Evolutionary conservation across 2,329 filamentous ascomycete genomes (phyloP).

Genomic region (Colletotrichum brevisporum): DNA sequence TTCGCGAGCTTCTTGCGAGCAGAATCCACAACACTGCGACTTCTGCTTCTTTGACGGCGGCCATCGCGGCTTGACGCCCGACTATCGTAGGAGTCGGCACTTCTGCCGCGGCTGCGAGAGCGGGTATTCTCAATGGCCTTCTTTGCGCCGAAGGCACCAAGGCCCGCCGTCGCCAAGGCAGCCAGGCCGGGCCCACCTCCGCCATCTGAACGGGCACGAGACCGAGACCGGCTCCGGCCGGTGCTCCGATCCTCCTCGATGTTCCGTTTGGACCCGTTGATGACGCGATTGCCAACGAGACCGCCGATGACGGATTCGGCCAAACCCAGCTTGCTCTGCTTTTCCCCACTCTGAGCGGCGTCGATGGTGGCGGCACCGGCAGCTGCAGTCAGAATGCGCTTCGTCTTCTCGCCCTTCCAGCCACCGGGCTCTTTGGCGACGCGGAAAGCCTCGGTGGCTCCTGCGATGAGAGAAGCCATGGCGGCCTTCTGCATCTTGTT

Average conservation of each 20-base stretch:
- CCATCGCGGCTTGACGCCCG: slow-evolving; percentile 40
- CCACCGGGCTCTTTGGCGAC: slow-evolving; percentile 89
- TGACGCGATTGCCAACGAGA: slow-evolving; percentile 85
- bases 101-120: slow-evolving; percentile 70
- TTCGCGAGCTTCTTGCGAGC: slow-evolving; percentile 74
- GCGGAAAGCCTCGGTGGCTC: slow-evolving; percentile 92
- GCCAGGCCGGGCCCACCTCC: slow-evolving; percentile 68
- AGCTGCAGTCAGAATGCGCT: slow-evolving; percentile 90
- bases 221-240: slow-evolving; percentile 78
- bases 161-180: slow-evolving; percentile 73
- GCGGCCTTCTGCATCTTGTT: slow-evolving; percentile 86
- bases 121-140: slow-evolving; percentile 66
- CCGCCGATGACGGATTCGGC: slow-evolving; percentile 91
- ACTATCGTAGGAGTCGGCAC: slow-evolving; percentile 62
- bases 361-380: slow-evolving; percentile 89
- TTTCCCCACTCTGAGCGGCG: slow-evolving; percentile 77
- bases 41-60: slow-evolving; percentile 62
- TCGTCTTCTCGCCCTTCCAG: slow-evolving; percentile 93
- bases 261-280: slow-evolving; percentile 82
- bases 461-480: slow-evolving; percentile 90
- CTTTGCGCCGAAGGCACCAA: slow-evolving; percentile 74
- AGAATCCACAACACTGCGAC: slow-evolving; percentile 75
- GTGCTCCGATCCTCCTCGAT: slow-evolving; percentile 73
- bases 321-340: slow-evolving; percentile 86
- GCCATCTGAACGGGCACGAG: slow-evolving; percentile 70